Percentiles rank a stretch among this genome's conserved stretches.
phyloP scores from a whole-genome alignment of 1,284 basidiomycete genomes.

The Filobasidium uniguttulatum region DNA sequence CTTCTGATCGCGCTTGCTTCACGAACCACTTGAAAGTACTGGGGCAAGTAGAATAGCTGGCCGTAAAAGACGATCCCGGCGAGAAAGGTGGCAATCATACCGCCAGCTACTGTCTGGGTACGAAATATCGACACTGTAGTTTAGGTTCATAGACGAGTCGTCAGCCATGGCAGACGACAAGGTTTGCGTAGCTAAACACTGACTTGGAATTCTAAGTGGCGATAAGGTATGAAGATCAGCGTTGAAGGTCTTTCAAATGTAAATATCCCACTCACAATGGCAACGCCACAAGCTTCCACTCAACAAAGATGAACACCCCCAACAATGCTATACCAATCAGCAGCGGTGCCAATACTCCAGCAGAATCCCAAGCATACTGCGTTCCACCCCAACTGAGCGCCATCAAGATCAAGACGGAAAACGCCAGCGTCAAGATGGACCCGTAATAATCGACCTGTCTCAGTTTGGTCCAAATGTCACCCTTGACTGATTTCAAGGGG shows the following conservation, averaged over 20 bases:
- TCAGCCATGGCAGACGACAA: background rate
- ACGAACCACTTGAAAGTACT: conserved; percentile 59
- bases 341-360: conserved; percentile 50
- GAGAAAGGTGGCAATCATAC: conserved; percentile 52
- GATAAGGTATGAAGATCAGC: no score
- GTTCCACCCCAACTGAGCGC: conserved; percentile 64
- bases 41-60: conserved; percentile 43
- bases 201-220: conserved; percentile 8
- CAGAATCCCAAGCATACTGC: conserved; percentile 53
- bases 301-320: conserved; percentile 52
- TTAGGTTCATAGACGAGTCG: no score
- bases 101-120: conserved; percentile 52
- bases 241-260: background rate
- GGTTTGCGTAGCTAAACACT: background rate
- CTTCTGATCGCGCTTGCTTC: conserved; percentile 49
- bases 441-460: conserved; percentile 56
- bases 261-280: conserved; percentile 41
- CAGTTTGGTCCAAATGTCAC: conserved; percentile 48
- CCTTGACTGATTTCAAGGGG: conserved; percentile 52
- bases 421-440: conserved; percentile 46
- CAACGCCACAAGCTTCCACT: conserved; percentile 53
- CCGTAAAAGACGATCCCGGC: conserved; percentile 41
- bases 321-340: conserved; percentile 46
- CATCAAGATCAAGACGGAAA: conserved; percentile 50
- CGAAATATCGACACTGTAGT: conserved; percentile 56